phyloP scores from a whole-genome alignment of 2,329 filamentous ascomycete species.

The Colletotrichum sidae region DNA sequence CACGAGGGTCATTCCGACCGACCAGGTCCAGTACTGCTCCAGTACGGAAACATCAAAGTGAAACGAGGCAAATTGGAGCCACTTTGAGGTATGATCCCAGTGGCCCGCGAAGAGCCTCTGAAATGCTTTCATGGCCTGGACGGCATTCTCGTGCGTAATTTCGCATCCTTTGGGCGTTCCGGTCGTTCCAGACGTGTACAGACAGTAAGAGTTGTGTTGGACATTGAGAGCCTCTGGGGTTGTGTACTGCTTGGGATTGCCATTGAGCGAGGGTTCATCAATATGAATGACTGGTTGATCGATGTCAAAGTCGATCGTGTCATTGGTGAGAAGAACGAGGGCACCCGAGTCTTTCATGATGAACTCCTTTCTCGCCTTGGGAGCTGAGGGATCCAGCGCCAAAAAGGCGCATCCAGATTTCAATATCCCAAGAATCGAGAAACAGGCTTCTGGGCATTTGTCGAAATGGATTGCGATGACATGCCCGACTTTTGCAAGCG shows the following conservation, averaged over 20 bases:
- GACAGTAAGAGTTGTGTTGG: constrained; percentile 78
- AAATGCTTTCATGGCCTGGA: constrained; percentile 91
- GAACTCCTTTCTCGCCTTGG: constrained; percentile 78
- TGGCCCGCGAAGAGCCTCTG: constrained; percentile 80
- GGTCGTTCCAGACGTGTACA: constrained; percentile 90
- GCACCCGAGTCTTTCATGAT: constrained; percentile 81
- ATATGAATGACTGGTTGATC: constrained; percentile 48
- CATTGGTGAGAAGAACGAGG: constrained; percentile 69
- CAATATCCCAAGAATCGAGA: constrained; percentile 83
- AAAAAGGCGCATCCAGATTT: constrained; percentile 87
- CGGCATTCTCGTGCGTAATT: constrained; percentile 87
- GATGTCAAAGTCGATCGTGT: constrained; percentile 47
- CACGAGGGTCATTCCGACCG: constrained; percentile 85
- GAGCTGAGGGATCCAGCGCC: constrained; percentile 81
- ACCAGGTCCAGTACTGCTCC: constrained; percentile 97
- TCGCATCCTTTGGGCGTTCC: constrained; percentile 90
- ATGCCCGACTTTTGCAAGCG: constrained; percentile 62
- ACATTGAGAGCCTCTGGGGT: constrained; percentile 38
- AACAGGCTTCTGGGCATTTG: constrained; percentile 87
- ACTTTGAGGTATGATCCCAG: constrained; percentile 80
- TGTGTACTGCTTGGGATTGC: constrained; percentile 41
- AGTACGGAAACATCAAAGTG: constrained; percentile 95
- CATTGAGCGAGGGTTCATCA: constrained; percentile 45
- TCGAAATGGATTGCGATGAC: constrained; percentile 84
- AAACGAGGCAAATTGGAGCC: constrained; percentile 93